Evolutionary conservation across 2,329 filamentous ascomycete species (phyloP), one percentile per base, ranked within the genome.

Genomic region (Neofusicoccum kwambonambiense): DNA sequence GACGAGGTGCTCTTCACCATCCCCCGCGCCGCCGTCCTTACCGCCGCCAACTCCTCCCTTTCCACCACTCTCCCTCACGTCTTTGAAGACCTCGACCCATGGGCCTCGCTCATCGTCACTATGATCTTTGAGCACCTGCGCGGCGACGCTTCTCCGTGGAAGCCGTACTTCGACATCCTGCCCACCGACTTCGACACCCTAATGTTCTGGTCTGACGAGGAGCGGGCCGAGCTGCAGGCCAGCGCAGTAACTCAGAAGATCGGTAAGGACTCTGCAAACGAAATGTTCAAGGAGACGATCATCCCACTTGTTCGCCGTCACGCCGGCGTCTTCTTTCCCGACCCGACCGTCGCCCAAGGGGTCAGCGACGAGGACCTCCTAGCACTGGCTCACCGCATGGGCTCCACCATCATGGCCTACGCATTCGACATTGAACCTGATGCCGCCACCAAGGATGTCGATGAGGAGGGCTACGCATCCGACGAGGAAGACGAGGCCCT

Each of bases 401-500:
- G 91, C 1, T 93, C 90, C 67, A 87, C 90, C 15, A 94, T 97
- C 69, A 96, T 97, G 92, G 90, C 92, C 0, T 97, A 96, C 74
- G 92, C 92, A 0, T 97, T 97, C 74, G 93, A 97, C 69, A 84
- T 96, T 6, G 86, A 88, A 68, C 82, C 82, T 41, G 61, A 71
- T 12, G 71, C 73, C 3, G 69, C 70, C n/a, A 72, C 76, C 0
- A 84, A 87, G 22, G 82, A 87, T 4, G 82, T 86, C 0, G 86
- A 87, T 1, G 85, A 87, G 2, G 84, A 85, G 54, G 81, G 81
- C 17, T 80, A 78, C 65, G 75, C 72, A 4, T 79, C 79, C 34
- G 80, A 82, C 66, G 78, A 80, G 19, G 79, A 82, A 67, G 81
- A 83, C 37, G 80, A 77, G n/a, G 75, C 77, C 4, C 70, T 82